Evolutionary conservation across 1,284 basidiomycete genomes (phyloP), one percentile per base, ranked within the genome.

Genomic region (Erythrobasidium hasegawianum): DNA sequence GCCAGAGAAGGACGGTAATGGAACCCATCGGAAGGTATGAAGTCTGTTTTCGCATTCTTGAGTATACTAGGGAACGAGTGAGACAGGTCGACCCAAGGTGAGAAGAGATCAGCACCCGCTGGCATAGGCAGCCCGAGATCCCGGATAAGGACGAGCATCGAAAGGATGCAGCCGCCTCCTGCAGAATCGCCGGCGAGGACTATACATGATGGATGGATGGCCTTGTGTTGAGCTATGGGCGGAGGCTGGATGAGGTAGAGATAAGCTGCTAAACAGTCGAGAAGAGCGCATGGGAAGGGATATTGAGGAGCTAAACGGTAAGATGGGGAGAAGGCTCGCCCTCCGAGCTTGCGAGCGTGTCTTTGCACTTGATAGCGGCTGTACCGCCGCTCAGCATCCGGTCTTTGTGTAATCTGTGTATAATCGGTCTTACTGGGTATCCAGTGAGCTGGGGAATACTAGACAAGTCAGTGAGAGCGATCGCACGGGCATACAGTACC

Each of bases 251-350:
- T 85, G 76, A 83, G 83, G 79, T 81, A 97, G 76, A 83, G 83
- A 81, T 82, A 59, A 80, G 71, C 60, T 14, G 75, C 74, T 80
- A 85, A 52, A 82, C 69, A 67, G 50, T 75, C 73, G 41, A 68
- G 90, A 14, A 97, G 79, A 0, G 88, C 91, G 72, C 95, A 97
- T 0, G 95, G 95, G 78, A 97, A 98, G 0, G 95, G 95, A 72
- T 94, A 96, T 78, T 96, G 92, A 0, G 93, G 93, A 11, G 93
- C 66, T 11, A 71, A 38, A 4, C 69, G 66, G 43, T 70, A 70
- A 14, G 64, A 33, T 10, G 75, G 74, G 1, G 78, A 75, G 33
- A 80, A 77, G 0, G 77, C 78, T 10, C 77, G 72, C 7, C 77
- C 79, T 10, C 75, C 76, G 55, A 80, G 76, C 69, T 80, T 79